A percentile compares a stretch with the other conserved stretches of the same genome.
phyloP scores from a whole-genome alignment of 73 alveolate species.

The Paramecium biaurelia region DNA sequence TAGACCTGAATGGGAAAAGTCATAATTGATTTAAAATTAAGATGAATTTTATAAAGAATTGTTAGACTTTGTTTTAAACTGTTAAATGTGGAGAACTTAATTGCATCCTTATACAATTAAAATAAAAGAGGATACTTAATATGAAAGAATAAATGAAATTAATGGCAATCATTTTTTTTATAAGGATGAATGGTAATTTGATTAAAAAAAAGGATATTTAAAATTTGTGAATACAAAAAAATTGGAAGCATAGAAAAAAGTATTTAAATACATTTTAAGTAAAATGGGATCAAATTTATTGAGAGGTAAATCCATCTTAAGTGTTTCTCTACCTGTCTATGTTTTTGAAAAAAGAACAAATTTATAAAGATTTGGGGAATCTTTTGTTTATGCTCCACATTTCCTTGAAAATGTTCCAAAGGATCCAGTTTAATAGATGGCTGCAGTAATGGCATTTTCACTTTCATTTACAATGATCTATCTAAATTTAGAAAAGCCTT shows the following conservation, averaged over 20 bases:
- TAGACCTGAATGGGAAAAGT: neutral
- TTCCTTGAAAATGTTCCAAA: conserved; percentile 70
- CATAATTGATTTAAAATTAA: neutral
- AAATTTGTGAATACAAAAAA: conserved; percentile 39
- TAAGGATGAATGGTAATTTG: conserved; percentile 46
- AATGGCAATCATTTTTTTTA: neutral
- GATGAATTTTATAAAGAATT: neutral
- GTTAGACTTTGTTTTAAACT: neutral
- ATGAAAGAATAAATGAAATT: neutral
- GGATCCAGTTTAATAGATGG: conserved; percentile 67
- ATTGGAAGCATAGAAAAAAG: conserved; percentile 63
- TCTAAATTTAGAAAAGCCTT: conserved; percentile 74
- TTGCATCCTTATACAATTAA: neutral
- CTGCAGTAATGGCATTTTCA: conserved; percentile 61
- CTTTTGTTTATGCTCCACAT: conserved; percentile 69
- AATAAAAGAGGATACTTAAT: neutral
- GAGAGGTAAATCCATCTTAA: conserved; percentile 72
- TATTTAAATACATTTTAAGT: conserved; percentile 66
- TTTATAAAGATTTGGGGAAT: conserved; percentile 66
- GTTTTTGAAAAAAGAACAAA: conserved; percentile 73
- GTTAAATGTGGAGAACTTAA: neutral
- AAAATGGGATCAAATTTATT: conserved; percentile 73
- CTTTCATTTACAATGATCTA: conserved; percentile 62
- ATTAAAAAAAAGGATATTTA: neutral
- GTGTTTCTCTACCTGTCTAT: conserved; percentile 75